These are phyloP conservation scores for Solanum dulcamara DNA, from an alignment of 257 asterid species.

Conservation along the genomic window DNA sequence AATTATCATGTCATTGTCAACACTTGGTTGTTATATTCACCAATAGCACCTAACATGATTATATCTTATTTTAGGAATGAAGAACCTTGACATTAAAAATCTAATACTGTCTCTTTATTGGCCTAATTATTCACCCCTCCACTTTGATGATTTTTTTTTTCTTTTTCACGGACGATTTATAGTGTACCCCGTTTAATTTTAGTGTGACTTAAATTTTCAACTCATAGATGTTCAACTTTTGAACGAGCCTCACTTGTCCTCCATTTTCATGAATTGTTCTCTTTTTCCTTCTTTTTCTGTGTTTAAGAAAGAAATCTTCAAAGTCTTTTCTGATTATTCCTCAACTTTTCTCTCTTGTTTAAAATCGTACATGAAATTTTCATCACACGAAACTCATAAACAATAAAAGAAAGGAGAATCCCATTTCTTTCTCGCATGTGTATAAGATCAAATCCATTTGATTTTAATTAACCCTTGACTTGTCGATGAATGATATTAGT, in stretches of 20 bases:
- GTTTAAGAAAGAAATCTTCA: background rate
- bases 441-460: background rate
- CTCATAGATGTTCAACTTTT: no score
- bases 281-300: background rate
- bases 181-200: no score
- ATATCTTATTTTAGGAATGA: background rate
- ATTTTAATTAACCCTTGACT: background rate
- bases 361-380: background rate
- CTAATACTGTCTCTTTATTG: background rate
- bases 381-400: background rate
- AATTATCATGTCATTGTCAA: background rate
- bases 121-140: background rate
- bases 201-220: no score
- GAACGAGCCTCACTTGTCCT: background rate
- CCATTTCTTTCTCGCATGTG: background rate
- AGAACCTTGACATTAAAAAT: background rate
- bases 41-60: background rate
- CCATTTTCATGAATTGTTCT: background rate
- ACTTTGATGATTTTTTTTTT: background rate
- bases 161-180: background rate
- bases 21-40: background rate
- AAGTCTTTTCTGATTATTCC: background rate
- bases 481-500: background rate
- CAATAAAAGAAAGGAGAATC: background rate
- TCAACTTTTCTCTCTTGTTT: background rate